Base-by-base conservation (phyloP, 2,329 filamentous ascomycete genomes). In the Diaporthe aspalathi region DNA sequence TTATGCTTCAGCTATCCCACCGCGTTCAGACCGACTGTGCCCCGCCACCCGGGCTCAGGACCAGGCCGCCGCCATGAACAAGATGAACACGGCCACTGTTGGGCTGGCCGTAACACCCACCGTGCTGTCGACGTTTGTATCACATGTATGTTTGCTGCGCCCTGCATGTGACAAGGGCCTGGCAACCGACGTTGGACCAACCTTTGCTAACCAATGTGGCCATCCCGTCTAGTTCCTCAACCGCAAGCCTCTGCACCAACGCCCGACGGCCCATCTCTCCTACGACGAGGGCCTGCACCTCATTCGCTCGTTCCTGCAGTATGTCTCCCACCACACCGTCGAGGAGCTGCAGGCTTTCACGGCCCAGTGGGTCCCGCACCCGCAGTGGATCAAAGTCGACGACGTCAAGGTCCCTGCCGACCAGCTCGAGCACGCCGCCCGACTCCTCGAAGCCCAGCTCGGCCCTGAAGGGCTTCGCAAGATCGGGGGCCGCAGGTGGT, bases 331-430 rank as follows among this genome's bases (percentile, higher is more conserved):
- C 74, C 94, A 98, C 80, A 94, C 94, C 0, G 92, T 99, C 76
- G 96, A 99, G 81, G 94, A 98, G 74, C 83, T 98, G 38, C 96
- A 99, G 79, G 90, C 91, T 4, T 98, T 98, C 80, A 98, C 95
- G 0, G 86, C 90, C 17, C 95, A 98, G 85, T 94, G 93, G 91
- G 95, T 98, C 2, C 96, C 95, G 0, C 90, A 92, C 71, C 95
- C 96, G 1, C 89, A 90, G 76, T 98, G 95, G 95, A 91, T 98
- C 70, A 93, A 92, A 76, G 90, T 92, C 5, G 91, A 97, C 67
- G 87, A 91, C 65, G 85, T 92, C 47, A 83, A 83, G 12, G 91
- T 98, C 62, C 84, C 92, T 0, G 83, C 89, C 0, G 83, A 89
- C n/a, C 87, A 90, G 71, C 83, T 97, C 29, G 82, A 84, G 1